These are phyloP conservation scores for Bidens hawaiensis DNA, from an alignment of 140 eudicot genomes.

Conservation along the genomic window DNA sequence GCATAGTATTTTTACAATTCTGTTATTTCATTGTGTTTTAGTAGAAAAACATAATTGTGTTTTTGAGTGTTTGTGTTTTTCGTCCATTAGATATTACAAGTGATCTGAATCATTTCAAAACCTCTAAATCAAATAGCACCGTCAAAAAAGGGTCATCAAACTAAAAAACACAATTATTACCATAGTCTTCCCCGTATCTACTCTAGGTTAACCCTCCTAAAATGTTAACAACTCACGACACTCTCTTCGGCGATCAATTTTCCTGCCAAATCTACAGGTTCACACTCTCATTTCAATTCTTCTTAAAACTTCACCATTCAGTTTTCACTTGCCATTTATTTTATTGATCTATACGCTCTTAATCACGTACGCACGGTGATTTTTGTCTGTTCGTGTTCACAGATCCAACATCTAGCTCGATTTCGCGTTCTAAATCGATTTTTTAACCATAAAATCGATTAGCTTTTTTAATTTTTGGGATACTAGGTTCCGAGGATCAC, in stretches of 20 bases:
- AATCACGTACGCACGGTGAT: not conserved
- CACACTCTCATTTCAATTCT: not conserved
- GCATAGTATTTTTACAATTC: too few species aligned
- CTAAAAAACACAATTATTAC: constrained; percentile 11
- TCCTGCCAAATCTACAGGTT: constrained; percentile 18
- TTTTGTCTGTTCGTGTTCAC: not conserved
- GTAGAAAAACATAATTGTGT: too few species aligned
- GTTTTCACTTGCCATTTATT: not conserved
- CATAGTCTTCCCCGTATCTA: constrained; percentile 3
- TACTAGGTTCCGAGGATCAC: too few species aligned
- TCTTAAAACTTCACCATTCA: not conserved
- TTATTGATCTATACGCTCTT: not conserved
- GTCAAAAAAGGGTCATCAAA: not conserved
- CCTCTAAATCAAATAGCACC: too few species aligned
- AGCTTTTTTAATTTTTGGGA: not conserved
- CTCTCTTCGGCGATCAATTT: constrained; percentile 16
- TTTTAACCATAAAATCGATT: not conserved
- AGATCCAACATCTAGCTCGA: constrained; percentile 9
- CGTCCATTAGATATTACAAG: too few species aligned
- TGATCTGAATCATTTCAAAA: too few species aligned
- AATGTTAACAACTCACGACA: constrained; percentile 9
- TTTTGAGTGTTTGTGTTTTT: too few species aligned
- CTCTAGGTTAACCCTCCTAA: constrained; percentile 1
- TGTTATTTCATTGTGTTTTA: too few species aligned
- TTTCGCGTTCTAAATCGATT: not conserved